phyloP scores from a whole-genome alignment of 176 grass and related monocot species.

The Hordeum vulgare region MorexV3_pseudomolecules_assembly NC_058523.1:13198179-13198678 shows the following conservation, averaged over 20 bases:
- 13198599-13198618: constrained; percentile 26
- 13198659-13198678: not conserved
- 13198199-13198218: no score
- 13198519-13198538: not conserved
- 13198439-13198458: not conserved
- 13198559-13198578: not conserved
- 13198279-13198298: no score
- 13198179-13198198: no score
- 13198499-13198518: not conserved
- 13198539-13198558: not conserved
- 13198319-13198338: no score
- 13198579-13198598: constrained; percentile 16
- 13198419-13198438: not conserved
- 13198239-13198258: no score
- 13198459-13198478: not conserved
- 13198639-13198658: not conserved
- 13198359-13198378: no score
- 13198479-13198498: not conserved
- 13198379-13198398: no score
- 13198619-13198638: not conserved
- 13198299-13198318: no score
- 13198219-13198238: no score
- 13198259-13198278: no score
- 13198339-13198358: no score
- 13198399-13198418: not conserved